Conservation (phyloP, 352 stramenopile species). For the Globisporangium paroecandrum region DNA sequence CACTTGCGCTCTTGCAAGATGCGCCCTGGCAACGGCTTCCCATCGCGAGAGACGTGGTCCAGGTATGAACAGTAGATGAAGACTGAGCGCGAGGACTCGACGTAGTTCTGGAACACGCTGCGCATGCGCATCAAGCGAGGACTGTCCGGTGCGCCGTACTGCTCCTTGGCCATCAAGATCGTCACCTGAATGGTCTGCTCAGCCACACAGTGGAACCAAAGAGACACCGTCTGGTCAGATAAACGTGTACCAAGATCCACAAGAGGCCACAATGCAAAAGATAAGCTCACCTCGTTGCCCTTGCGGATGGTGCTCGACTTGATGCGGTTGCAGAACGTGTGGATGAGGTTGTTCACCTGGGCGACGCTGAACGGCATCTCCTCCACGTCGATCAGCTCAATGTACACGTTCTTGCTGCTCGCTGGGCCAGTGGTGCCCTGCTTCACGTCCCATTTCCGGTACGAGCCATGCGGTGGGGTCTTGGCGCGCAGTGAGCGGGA, state of each 20-base stretch:
- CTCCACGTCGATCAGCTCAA: conserved; percentile 8
- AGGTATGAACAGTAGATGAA: conserved; percentile 7
- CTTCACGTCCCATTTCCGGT: conserved; percentile 5
- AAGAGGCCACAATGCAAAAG: neutral
- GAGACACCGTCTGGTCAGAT: neutral
- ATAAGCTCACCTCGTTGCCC: neutral
- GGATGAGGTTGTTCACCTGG: conserved; percentile 8
- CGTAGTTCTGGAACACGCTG: conserved; percentile 7
- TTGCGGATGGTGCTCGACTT: neutral
- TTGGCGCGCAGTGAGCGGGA: conserved; percentile 1
- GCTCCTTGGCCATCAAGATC: conserved; percentile 7
- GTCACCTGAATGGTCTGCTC: neutral
- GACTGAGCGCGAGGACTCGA: conserved; percentile 3
- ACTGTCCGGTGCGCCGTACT: neutral
- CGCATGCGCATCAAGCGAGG: conserved; percentile 3
- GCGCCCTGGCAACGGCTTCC: conserved; percentile 1
- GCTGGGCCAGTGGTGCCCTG: neutral
- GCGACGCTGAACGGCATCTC: conserved; percentile 13
- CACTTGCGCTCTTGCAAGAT: conserved; percentile 15
- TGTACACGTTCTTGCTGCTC: neutral
- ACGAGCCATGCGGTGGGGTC: neutral
- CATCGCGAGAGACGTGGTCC: neutral
- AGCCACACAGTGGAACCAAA: neutral
- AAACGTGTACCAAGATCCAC: neutral
- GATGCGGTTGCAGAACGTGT: conserved; percentile 2